These are phyloP conservation scores for Fusarium staphyleae DNA, from an alignment of 2,329 filamentous ascomycete species.

Conservation along the genomic window DNA sequence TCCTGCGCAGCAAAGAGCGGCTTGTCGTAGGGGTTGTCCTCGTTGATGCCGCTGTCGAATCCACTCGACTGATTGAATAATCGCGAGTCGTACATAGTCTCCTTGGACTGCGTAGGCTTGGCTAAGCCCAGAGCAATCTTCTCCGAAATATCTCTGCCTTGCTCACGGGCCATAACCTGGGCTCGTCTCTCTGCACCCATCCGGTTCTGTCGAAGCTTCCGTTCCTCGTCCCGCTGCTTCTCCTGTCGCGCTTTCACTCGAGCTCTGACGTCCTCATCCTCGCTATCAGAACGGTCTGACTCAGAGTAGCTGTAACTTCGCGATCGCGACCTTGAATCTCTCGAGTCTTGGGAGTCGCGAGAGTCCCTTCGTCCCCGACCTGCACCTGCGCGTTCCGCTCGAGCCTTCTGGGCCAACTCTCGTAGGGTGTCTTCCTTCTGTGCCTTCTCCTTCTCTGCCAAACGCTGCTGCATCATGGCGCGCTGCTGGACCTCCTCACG, in stretches of 20 bases:
- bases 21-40: slow-evolving; percentile 97
- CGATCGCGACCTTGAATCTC: slow-evolving; percentile 51
- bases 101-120: slow-evolving; percentile 89
- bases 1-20: slow-evolving; percentile 96
- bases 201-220: slow-evolving; percentile 88
- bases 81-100: slow-evolving; percentile 96
- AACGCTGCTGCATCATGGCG: slow-evolving; percentile 90
- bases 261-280: slow-evolving; percentile 75
- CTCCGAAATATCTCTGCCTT: slow-evolving; percentile 95
- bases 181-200: slow-evolving; percentile 95
- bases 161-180: slow-evolving; percentile 92
- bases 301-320: slow-evolving; percentile 61
- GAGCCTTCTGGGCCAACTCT: slow-evolving; percentile 86
- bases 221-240: slow-evolving; percentile 80
- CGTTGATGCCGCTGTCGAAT: slow-evolving; percentile 92
- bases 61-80: slow-evolving; percentile 94
- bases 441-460: slow-evolving; percentile 95
- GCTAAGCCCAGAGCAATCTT: slow-evolving; percentile 94
- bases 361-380: slow-evolving; percentile 54
- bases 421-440: slow-evolving; percentile 94
- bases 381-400: slow-evolving; percentile 74
- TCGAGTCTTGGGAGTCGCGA: slow-evolving; percentile 49
- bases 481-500: slow-evolving; percentile 94
- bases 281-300: slow-evolving; percentile 59
- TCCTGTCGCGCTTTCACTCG: slow-evolving; percentile 81